These are phyloP conservation scores for Beta corolliflora DNA, from an alignment of 179 eudicot genomes.

Conservation along the genomic window DNA sequence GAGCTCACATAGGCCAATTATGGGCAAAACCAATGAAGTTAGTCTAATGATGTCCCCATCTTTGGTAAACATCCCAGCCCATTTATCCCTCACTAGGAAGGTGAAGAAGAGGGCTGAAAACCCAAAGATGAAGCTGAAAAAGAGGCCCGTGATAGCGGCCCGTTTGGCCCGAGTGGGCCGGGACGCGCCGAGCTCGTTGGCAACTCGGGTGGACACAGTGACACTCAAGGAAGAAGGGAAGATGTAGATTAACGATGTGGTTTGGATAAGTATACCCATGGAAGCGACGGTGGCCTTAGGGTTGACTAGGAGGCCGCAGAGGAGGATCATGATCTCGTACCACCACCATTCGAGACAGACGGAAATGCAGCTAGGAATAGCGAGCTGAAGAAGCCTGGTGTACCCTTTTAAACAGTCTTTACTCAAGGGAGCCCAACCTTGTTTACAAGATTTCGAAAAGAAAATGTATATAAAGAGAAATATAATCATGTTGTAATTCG, in stretches of 20 bases:
- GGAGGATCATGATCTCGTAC: constrained; percentile 49
- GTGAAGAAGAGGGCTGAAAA: constrained; percentile 32
- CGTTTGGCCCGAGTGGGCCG: constrained; percentile 37
- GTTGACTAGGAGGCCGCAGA: constrained; percentile 41
- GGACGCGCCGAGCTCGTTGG: constrained; percentile 42
- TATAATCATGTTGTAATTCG: constrained; percentile 34
- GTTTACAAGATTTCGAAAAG: constrained; percentile 16
- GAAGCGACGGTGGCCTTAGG: constrained; percentile 42
- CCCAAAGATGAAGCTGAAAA: constrained; percentile 37
- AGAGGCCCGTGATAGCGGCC: constrained; percentile 35
- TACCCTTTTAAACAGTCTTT: constrained; percentile 21
- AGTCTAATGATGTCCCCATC: constrained; percentile 35
- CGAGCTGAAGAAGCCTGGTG: constrained; percentile 26
- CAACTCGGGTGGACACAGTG: constrained; percentile 43
- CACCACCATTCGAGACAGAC: constrained; percentile 58
- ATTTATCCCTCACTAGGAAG: constrained; percentile 25
- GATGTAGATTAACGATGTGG: constrained; percentile 48
- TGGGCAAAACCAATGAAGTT: constrained; percentile 39
- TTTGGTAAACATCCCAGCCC: constrained; percentile 40
- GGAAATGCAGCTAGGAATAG: constrained; percentile 48
- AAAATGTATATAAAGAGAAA: constrained; percentile 26
- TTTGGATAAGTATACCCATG: constrained; percentile 48
- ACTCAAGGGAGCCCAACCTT: constrained; percentile 14
- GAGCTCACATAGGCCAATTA: constrained; percentile 51
- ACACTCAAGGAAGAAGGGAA: constrained; percentile 44